Percentiles rank a stretch among this genome's conserved stretches.
Conservation (phyloP, 495 filamentous ascomycete genomes). For the Penicillium egyptiacum region DNA sequence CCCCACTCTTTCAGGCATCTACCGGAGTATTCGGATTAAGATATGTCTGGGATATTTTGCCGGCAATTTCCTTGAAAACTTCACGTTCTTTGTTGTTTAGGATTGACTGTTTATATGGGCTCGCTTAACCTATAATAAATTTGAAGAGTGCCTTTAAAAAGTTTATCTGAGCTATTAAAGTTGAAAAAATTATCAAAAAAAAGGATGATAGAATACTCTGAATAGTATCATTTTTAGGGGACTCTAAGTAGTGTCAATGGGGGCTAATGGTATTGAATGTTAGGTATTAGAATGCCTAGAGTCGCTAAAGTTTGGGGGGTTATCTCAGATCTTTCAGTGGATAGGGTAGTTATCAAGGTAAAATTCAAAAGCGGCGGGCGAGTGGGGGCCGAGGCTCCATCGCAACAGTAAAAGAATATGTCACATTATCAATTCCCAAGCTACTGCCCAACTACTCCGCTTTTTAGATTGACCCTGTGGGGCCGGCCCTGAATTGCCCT, state of each 20-base stretch:
- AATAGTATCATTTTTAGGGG: background rate
- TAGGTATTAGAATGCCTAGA: too few species aligned
- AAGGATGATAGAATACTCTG: background rate
- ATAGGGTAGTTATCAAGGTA: too few species aligned
- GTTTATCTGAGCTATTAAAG: background rate
- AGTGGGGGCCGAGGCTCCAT: too few species aligned
- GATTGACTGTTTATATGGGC: background rate
- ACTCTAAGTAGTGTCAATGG: background rate
- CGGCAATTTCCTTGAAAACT: conserved; percentile 2
- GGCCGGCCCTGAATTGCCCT: background rate
- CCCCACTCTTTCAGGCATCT: too few species aligned
- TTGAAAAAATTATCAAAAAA: background rate
- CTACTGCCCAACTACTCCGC: background rate
- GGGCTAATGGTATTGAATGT: too few species aligned
- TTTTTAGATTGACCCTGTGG: background rate
- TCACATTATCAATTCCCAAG: too few species aligned
- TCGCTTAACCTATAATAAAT: background rate
- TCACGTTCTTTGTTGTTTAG: background rate
- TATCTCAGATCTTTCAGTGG: too few species aligned
- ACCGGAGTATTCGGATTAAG: too few species aligned
- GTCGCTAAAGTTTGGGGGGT: too few species aligned
- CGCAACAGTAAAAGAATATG: too few species aligned
- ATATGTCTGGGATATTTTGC: background rate
- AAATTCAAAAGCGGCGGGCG: too few species aligned
- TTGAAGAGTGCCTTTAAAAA: background rate